Conservation (phyloP, 495 filamentous ascomycete genomes). For the Lichina pygmaea region DNA sequence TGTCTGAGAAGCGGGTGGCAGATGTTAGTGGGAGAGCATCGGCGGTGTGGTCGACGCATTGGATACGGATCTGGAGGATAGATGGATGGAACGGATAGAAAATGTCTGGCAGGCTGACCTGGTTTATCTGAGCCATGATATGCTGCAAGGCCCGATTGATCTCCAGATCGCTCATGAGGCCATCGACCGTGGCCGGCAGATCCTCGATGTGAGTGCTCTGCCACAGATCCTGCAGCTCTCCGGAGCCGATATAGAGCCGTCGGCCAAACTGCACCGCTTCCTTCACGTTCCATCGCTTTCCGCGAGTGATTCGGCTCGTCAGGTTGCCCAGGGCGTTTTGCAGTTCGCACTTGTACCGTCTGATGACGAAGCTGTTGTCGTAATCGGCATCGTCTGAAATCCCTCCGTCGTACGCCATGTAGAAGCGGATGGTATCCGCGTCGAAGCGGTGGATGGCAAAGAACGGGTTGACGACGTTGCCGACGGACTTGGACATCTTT, state of each 20-base stretch:
- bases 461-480: constrained; percentile 88
- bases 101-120: constrained; percentile 12
- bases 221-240: constrained; percentile 6
- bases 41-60: constrained; percentile 4
- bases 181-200: constrained; percentile 16
- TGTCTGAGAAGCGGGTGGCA: constrained; percentile 18
- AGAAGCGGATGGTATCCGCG: constrained; percentile 67
- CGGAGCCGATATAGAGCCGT: too few relatives aligned
- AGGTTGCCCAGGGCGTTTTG: constrained; percentile 58
- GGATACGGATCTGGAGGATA: not conserved
- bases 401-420: constrained; percentile 51
- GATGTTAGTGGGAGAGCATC: not conserved
- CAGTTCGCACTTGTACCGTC: constrained; percentile 52
- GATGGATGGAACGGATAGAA: constrained; percentile 5
- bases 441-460: constrained; percentile 77
- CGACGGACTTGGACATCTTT: constrained; percentile 91
- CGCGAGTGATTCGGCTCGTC: constrained; percentile 34
- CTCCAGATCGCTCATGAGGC: constrained; percentile 36
- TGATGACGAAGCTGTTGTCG: constrained; percentile 45
- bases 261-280: constrained; percentile 15
- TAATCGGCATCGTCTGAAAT: constrained; percentile 59
- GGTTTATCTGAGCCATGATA: constrained; percentile 34
- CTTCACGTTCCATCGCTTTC: constrained; percentile 36
- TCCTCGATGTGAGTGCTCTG: constrained; percentile 8
- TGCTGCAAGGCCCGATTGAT: constrained; percentile 33